These are phyloP conservation scores for Exophiala lecanii-corni DNA, from an alignment of 2,329 filamentous ascomycete genomes.

Conservation along the genomic window DNA sequence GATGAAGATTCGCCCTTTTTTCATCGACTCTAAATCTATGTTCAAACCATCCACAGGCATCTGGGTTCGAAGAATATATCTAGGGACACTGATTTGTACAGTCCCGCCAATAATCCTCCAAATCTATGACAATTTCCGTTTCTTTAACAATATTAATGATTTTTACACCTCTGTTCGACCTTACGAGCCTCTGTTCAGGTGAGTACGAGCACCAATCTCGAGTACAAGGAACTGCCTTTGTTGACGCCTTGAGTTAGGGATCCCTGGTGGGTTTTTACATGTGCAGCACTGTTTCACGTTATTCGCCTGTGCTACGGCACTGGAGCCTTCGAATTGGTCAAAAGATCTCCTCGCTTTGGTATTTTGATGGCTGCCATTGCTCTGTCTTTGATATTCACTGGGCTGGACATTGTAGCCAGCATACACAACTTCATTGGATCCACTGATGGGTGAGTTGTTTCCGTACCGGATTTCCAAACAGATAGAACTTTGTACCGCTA, in stretches of 20 bases:
- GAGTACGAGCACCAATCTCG: too few species aligned
- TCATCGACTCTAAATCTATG: conserved; percentile 46
- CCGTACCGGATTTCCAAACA: not conserved
- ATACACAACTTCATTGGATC: conserved; percentile 35
- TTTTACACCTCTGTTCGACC: conserved; percentile 55
- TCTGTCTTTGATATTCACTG: conserved; percentile 56
- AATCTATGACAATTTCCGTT: conserved; percentile 62
- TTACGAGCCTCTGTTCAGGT: conserved; percentile 57
- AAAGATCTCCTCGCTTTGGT: conserved; percentile 59
- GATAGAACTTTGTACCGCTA: too few species aligned
- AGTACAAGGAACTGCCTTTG: too few species aligned
- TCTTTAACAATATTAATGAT: conserved; percentile 53
- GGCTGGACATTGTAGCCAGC: conserved; percentile 58
- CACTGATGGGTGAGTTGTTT: conserved; percentile 23
- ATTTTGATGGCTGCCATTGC: conserved; percentile 58
- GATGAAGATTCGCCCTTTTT: conserved; percentile 62
- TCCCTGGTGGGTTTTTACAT: conserved; percentile 65
- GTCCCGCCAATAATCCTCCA: conserved; percentile 63
- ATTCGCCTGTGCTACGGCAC: conserved; percentile 51
- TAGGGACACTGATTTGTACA: conserved; percentile 53
- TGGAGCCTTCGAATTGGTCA: conserved; percentile 52
- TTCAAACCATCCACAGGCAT: conserved; percentile 31
- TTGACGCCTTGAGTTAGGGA: too few species aligned
- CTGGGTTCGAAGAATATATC: conserved; percentile 40
- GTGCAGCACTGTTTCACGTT: conserved; percentile 56